Percentiles rank a stretch among this genome's conserved stretches.
Conservation (phyloP, 257 asterid species). For the Nicotiana sylvestris region DNA sequence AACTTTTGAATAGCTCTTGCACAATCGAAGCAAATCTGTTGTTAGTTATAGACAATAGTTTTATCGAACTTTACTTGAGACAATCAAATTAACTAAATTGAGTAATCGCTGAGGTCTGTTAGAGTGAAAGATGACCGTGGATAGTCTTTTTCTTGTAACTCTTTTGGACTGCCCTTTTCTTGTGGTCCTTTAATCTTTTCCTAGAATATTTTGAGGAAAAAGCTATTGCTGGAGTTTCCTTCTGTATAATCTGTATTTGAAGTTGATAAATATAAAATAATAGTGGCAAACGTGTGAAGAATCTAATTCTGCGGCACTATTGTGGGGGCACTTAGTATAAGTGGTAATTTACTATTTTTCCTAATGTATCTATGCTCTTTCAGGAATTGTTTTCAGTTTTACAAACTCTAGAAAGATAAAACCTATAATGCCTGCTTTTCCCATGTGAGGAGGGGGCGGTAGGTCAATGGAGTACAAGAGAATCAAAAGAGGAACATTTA, state of each 20-base stretch:
- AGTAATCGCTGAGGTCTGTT: background rate
- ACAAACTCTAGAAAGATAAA: background rate
- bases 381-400: background rate
- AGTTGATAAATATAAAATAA: background rate
- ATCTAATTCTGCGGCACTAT: background rate
- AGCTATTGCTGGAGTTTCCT: background rate
- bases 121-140: background rate
- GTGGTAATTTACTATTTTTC: background rate
- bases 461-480: constrained; percentile 4
- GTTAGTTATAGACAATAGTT: background rate
- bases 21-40: background rate
- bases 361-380: background rate
- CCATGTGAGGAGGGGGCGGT: background rate
- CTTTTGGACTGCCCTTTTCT: background rate
- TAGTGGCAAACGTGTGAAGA: background rate
- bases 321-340: background rate
- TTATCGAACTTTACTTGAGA: background rate
- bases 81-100: background rate
- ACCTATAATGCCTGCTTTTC: background rate
- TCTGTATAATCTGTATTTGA: background rate
- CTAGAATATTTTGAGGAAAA: background rate
- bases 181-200: background rate
- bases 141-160: background rate
- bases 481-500: constrained; percentile 1
- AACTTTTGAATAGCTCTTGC: background rate